Percentiles rank a stretch among this genome's conserved stretches.
phyloP scores from a whole-genome alignment of 345 rosid species.

The Bruguiera sexangula region DNA sequence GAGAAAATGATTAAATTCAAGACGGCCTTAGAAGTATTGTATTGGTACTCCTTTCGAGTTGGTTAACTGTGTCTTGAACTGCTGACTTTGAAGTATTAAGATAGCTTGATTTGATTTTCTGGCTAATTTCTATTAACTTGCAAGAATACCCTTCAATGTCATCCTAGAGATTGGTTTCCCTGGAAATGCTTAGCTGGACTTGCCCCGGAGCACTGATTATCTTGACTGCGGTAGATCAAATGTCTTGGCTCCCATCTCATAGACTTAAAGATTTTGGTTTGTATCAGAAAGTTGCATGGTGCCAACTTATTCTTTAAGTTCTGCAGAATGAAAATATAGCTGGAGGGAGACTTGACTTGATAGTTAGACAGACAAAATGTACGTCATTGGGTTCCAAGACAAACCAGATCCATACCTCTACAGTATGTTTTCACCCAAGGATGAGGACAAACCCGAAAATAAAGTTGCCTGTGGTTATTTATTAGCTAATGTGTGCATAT shows the following conservation, averaged over 20 bases:
- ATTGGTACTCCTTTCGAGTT: neutral
- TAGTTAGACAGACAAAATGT: conserved; percentile 17
- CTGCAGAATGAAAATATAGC: conserved; percentile 22
- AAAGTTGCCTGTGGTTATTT: too few species aligned
- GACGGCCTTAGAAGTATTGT: neutral
- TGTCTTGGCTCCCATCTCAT: conserved; percentile 45
- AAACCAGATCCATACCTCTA: conserved; percentile 9
- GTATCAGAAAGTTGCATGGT: conserved; percentile 20
- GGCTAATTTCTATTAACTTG: conserved; percentile 15
- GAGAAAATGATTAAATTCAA: neutral
- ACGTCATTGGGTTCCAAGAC: conserved; percentile 7
- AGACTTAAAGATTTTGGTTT: conserved; percentile 12
- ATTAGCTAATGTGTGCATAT: too few species aligned
- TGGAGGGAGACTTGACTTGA: conserved; percentile 40
- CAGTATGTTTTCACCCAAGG: neutral
- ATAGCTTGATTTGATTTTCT: conserved; percentile 6
- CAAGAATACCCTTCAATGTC: conserved; percentile 21
- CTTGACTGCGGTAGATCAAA: conserved; percentile 31
- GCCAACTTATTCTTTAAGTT: conserved; percentile 42
- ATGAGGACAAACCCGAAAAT: neutral
- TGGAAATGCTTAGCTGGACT: conserved; percentile 49
- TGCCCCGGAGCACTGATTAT: conserved; percentile 23
- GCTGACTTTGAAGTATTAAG: neutral
- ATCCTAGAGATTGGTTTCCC: conserved; percentile 8
- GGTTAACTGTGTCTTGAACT: neutral